These are phyloP conservation scores for Rhizomucor pusillus DNA, from an alignment of 371 early-diverging fungal species.

Conservation along the genomic window DNA sequence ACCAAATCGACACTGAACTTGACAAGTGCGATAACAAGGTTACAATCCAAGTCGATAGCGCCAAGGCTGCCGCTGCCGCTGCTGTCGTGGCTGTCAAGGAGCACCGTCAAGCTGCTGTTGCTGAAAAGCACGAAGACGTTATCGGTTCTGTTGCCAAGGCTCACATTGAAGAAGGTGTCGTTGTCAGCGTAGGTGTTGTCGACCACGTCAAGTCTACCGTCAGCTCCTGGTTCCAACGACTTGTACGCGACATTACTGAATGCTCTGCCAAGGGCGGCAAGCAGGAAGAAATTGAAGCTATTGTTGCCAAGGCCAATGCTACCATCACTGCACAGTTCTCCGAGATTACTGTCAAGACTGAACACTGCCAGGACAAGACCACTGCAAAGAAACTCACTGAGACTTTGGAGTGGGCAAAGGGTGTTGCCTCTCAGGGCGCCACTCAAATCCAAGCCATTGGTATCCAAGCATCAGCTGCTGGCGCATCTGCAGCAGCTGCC, in stretches of 20 bases:
- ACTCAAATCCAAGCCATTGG: not conserved
- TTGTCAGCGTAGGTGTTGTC: conserved; percentile 1
- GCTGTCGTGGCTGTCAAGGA: not conserved
- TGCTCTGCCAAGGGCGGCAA: conserved; percentile 31
- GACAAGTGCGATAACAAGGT: not conserved
- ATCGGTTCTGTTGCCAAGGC: not conserved
- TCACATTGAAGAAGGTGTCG: not conserved
- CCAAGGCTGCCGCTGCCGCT: not conserved
- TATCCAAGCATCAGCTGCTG: no score
- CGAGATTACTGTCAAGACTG: not conserved
- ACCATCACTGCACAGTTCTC: conserved; percentile 1
- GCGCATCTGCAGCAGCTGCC: not conserved
- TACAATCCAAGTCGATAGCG: conserved; percentile 1
- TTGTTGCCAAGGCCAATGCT: conserved; percentile 21
- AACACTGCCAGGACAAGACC: not conserved
- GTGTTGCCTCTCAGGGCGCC: conserved; percentile 1
- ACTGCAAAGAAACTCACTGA: not conserved
- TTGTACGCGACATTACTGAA: conserved; percentile 23
- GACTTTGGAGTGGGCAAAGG: not conserved
- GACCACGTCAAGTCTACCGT: conserved; percentile 22
- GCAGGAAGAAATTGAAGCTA: conserved; percentile 25
- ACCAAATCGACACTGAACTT: conserved; percentile 5
- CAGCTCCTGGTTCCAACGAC: conserved; percentile 22
- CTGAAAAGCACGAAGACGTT: conserved; percentile 5
- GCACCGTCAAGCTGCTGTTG: not conserved